Percentiles rank a stretch among this genome's conserved stretches.
These are phyloP conservation scores for Ophiostoma montium DNA, from an alignment of 2,329 filamentous ascomycete species.

Conservation along the genomic window DNA sequence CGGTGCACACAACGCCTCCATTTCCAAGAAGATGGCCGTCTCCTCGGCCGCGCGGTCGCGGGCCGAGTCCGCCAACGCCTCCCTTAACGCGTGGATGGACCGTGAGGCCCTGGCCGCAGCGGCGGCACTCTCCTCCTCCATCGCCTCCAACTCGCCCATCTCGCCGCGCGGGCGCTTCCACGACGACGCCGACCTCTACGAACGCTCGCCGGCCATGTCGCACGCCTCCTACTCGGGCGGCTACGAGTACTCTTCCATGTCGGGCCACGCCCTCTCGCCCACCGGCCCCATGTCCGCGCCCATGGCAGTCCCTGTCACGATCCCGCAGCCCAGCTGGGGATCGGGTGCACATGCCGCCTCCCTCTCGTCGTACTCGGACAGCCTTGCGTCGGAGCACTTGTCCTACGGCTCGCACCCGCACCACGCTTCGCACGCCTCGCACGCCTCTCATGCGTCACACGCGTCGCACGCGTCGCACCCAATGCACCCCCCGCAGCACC, in stretches of 20 bases:
- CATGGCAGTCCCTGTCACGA: constrained; percentile 7
- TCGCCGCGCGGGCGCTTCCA: constrained; percentile 21
- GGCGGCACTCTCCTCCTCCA: constrained; percentile 2
- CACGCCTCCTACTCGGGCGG: constrained; percentile 26
- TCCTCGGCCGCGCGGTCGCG: constrained; percentile 21
- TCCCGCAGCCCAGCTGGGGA: constrained; percentile 9
- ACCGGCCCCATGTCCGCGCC: constrained; percentile 3
- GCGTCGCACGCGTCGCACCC: neutral
- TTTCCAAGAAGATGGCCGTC: constrained; percentile 30
- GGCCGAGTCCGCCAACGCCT: constrained; percentile 27
- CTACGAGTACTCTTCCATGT: constrained; percentile 25
- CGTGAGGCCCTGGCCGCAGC: constrained; percentile 18
- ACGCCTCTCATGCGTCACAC: neutral
- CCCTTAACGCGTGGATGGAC: constrained; percentile 26
- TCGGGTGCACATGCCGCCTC: neutral
- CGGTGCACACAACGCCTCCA: constrained; percentile 16
- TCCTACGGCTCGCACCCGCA: neutral
- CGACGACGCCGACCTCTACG: constrained; percentile 25
- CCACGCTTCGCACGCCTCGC: neutral
- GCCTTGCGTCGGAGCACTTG: constrained; percentile 6
- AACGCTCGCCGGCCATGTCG: constrained; percentile 31
- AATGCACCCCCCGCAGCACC: constrained; percentile 10
- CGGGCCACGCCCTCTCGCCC: constrained; percentile 16
- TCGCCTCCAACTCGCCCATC: constrained; percentile 9
- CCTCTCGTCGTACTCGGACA: constrained; percentile 9